These are phyloP conservation scores for Gaultheria prostrata DNA, from an alignment of 148 eudicot species.

Conservation along the genomic window DNA sequence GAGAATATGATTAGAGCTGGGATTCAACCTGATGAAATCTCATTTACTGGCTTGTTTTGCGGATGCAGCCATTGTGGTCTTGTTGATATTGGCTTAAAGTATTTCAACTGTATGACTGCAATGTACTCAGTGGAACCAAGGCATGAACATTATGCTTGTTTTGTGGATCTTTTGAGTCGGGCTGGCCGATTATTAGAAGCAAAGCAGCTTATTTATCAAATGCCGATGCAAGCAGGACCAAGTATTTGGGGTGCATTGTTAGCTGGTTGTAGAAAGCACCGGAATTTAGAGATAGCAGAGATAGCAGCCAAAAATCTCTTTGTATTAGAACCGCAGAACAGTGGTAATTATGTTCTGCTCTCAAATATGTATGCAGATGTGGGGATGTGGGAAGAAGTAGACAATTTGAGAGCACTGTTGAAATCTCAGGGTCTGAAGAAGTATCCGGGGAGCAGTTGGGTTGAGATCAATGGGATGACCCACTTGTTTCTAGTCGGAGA, in stretches of 20 bases:
- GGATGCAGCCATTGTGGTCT: conserved; percentile 59
- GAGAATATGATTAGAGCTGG: conserved; percentile 43
- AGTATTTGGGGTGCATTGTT: conserved; percentile 56
- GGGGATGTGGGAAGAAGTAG: conserved; percentile 47
- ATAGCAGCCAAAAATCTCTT: conserved; percentile 42
- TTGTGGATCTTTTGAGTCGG: conserved; percentile 51
- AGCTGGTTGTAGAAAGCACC: conserved; percentile 35
- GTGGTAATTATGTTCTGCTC: conserved; percentile 47
- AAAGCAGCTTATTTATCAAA: conserved; percentile 29
- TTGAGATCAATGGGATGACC: conserved; percentile 34
- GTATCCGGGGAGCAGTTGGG: conserved; percentile 54
- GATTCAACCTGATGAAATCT: conserved; percentile 42
- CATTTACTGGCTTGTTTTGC: conserved; percentile 51
- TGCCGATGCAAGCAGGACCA: conserved; percentile 50
- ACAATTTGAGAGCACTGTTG: conserved; percentile 28
- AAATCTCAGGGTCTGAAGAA: conserved; percentile 38
- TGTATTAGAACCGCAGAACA: conserved; percentile 43
- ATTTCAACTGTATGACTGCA: conserved; percentile 37
- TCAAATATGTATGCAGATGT: conserved; percentile 61
- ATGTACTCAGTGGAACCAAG: conserved; percentile 28
- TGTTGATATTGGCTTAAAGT: conserved; percentile 36
- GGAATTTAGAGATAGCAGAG: conserved; percentile 48
- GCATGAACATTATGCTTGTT: conserved; percentile 51
- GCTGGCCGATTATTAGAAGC: conserved; percentile 47
- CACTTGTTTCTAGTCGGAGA: conserved; percentile 46